Evolutionary conservation across 495 filamentous ascomycete genomes (phyloP).

Genomic region (Annulohypoxylon moriforme): DNA sequence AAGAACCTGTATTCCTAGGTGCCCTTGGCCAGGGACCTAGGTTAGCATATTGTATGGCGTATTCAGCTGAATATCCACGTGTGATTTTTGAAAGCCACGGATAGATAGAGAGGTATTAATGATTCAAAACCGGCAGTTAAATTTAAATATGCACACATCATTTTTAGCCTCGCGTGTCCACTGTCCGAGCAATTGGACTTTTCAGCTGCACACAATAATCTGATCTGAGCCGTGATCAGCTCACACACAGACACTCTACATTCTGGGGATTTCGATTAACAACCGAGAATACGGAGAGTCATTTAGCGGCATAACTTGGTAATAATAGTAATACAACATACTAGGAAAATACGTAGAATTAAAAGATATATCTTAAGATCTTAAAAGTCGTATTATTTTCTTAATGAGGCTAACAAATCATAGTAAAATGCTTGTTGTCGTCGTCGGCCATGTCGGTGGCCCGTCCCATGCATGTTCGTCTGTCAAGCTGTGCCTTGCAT

Average conservation of each 20-base stretch:
- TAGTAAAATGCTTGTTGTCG: constrained; percentile 10
- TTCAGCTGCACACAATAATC: constrained; percentile 34
- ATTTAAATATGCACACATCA: constrained; percentile 9
- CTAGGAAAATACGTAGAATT: constrained; percentile 17
- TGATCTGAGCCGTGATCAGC: constrained; percentile 28
- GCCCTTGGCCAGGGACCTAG: too few species aligned
- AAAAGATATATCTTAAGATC: constrained; percentile 19
- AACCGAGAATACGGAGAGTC: not conserved
- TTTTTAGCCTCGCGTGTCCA: constrained; percentile 22
- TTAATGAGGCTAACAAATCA: constrained; percentile 41
- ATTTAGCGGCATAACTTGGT: constrained; percentile 7
- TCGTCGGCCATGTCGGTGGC: constrained; percentile 25
- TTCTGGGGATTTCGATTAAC: constrained; percentile 28
- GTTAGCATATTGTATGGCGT: not conserved
- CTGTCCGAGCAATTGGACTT: constrained; percentile 37
- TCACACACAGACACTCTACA: constrained; percentile 28
- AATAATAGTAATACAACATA: constrained; percentile 8
- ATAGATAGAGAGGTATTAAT: constrained; percentile 8
- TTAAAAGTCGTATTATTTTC: constrained; percentile 30
- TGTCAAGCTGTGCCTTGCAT: constrained; percentile 42
- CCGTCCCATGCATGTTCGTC: constrained; percentile 38
- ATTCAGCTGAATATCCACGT: constrained; percentile 2
- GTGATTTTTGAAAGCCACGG: not conserved
- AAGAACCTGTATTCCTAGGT: not conserved
- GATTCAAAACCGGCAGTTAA: constrained; percentile 1